Percentiles rank a stretch among this genome's conserved stretches.
Conservation (phyloP, 2,329 filamentous ascomycete species). For the Arthrobotrys iridis region DNA sequence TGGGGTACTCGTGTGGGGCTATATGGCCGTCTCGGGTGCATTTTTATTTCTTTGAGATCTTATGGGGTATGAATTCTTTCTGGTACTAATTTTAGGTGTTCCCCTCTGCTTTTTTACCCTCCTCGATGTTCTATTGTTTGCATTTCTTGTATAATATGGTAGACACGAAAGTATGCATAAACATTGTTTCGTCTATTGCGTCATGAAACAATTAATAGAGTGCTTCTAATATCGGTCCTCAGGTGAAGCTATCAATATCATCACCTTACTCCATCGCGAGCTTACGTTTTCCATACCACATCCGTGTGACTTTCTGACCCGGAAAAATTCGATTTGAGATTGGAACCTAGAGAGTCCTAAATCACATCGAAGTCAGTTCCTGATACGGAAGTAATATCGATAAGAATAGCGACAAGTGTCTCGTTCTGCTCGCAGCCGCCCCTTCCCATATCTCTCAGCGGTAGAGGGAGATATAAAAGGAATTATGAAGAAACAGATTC, state of each 20-base stretch:
- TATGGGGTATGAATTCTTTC: constrained; percentile 30
- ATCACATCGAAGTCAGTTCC: too few relatives aligned
- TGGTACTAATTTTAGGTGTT: constrained; percentile 1
- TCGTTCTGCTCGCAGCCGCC: too few relatives aligned
- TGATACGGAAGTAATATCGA: too few relatives aligned
- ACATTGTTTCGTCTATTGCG: constrained; percentile 25
- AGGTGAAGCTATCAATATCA: neutral
- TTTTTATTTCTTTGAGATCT: constrained; percentile 13
- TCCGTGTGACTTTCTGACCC: too few relatives aligned
- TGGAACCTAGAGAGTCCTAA: too few relatives aligned
- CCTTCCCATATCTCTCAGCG: too few relatives aligned
- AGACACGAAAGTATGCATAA: constrained; percentile 3
- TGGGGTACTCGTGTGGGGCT: neutral
- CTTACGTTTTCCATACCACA: neutral
- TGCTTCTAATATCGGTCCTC: neutral
- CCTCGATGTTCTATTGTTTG: constrained; percentile 9
- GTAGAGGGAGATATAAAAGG: neutral
- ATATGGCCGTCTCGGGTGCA: neutral
- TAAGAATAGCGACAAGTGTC: too few relatives aligned
- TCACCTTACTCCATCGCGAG: neutral
- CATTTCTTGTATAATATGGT: constrained; percentile 48
- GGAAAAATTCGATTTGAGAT: too few relatives aligned
- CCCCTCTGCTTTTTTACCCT: neutral
- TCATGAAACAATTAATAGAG: constrained; percentile 35
- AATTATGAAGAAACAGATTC: neutral